These are phyloP conservation scores for Penicillium paxilli DNA, from an alignment of 495 filamentous ascomycete species.

Conservation along the genomic window DNA sequence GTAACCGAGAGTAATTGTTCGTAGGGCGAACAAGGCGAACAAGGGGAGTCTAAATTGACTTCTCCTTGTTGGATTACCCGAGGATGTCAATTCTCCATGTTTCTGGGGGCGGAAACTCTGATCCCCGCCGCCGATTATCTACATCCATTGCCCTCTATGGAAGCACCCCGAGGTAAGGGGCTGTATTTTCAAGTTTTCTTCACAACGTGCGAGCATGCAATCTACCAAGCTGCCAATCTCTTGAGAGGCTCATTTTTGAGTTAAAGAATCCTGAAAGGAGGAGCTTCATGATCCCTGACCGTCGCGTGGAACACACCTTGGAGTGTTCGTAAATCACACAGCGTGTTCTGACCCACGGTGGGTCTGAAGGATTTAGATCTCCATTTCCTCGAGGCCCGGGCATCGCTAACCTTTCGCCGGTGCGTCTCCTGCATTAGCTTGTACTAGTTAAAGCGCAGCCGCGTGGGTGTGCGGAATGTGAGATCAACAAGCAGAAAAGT, in stretches of 20 bases:
- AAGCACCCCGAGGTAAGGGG: neutral
- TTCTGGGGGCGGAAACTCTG: neutral
- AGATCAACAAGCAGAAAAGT: neutral
- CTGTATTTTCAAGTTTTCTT: no score
- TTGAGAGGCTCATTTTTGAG: neutral
- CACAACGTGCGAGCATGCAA: no score
- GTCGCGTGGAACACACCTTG: neutral
- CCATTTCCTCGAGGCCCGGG: neutral
- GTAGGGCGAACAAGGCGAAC: no score
- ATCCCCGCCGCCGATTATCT: neutral
- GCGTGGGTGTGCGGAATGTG: neutral
- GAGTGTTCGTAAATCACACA: neutral
- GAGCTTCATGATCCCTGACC: neutral
- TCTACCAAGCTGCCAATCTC: no score
- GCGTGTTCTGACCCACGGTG: neutral
- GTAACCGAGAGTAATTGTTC: neutral
- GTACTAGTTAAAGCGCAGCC: neutral
- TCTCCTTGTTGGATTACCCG: no score
- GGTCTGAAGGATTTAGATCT: slow-evolving; percentile 1
- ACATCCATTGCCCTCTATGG: no score
- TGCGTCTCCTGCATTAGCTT: neutral
- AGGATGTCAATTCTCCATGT: neutral
- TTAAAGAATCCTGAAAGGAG: neutral
- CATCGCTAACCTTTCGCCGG: neutral
- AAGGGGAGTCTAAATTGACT: no score